Base-by-base conservation (phyloP, 805 yeast genomes). In the Priceomyces castillae region DNA sequence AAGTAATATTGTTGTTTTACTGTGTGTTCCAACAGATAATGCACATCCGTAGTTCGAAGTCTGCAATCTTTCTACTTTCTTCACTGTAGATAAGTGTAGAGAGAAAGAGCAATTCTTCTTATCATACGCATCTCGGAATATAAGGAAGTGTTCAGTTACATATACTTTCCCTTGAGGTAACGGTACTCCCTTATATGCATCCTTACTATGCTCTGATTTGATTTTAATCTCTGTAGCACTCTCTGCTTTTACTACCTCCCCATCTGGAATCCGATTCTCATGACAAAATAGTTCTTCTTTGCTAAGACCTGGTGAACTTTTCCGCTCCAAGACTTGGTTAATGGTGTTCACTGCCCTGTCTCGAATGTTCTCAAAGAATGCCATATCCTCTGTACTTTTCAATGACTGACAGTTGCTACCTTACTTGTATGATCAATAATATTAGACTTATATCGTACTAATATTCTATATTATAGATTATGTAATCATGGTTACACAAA, bases 1-100 rank as follows among this genome's bases (percentile, higher is more conserved):
- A 17, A 90, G 65, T 2, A 82, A 72, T 1, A 90, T 56, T 41
- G 73, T 74, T 44, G 84, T 59, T 12, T 82, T 86, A 23, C 84
- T 81, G 44, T 82, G 81, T 1, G 95, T 79, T 4, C 78, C 73
- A 11, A 92, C 65, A n/a, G 81, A 69, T 15, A 94, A 71, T 1
- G 96, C 90, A 64, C 90, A 86, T 15, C 86, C 82, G 58, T 82
- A 86, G 1, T 86, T 74, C 43, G 81, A 74, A 1, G 88, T 74
- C 9, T 95, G 95, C 16, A 89, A 74, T 41, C 97, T 74, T 59
- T 92, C 97, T 14, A 94, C 95, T 48, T 89, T 82, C 56, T 85
- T 82, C 30, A 94, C 67, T 1, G 96, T 80, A 1, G 90, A 80
- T 34, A 94, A 65, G 48, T 92, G 94, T 22, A 92, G 53, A 2